Percentiles rank a stretch among this genome's conserved stretches.
Conservation (phyloP, 495 filamentous ascomycete species). For the Thozetella sp. region DNA sequence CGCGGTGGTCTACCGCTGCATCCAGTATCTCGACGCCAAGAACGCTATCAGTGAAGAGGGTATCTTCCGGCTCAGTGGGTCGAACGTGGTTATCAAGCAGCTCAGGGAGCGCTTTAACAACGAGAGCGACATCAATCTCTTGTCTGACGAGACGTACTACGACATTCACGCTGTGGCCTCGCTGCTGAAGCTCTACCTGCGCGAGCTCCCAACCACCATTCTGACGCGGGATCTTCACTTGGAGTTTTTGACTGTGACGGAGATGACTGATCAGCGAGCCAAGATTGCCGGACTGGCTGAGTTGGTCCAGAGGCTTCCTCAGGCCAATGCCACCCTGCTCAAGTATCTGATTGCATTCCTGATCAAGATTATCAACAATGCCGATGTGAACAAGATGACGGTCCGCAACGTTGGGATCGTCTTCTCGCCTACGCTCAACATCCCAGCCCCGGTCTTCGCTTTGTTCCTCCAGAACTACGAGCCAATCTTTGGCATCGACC, state of each 20-base stretch:
- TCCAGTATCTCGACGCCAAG: constrained; percentile 88
- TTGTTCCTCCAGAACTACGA: constrained; percentile 90
- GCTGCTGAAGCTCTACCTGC: constrained; percentile 89
- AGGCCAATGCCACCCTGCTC: constrained; percentile 76
- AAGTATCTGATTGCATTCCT: constrained; percentile 83
- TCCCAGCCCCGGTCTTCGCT: constrained; percentile 92
- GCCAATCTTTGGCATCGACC: constrained; percentile 76
- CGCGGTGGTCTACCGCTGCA: constrained; percentile 95
- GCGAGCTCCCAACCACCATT: constrained; percentile 88
- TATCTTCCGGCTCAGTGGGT: constrained; percentile 94
- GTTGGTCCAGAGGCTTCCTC: constrained; percentile 82
- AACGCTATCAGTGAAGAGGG: constrained; percentile 86
- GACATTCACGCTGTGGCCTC: constrained; percentile 97
- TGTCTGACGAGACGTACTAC: constrained; percentile 82
- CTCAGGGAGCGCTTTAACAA: constrained; percentile 90
- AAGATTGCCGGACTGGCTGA: constrained; percentile 84
- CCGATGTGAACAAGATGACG: constrained; percentile 95
- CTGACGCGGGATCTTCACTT: constrained; percentile 88
- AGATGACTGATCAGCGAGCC: constrained; percentile 72
- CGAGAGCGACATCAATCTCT: constrained; percentile 90
- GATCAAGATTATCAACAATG: constrained; percentile 85
- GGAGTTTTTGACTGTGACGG: constrained; percentile 84
- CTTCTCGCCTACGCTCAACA: constrained; percentile 97
- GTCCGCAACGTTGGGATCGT: constrained; percentile 97
- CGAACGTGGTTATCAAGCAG: constrained; percentile 89